Evolutionary conservation across 176 grass and related monocot species (phyloP).

Genomic region (Tillandsia leiboldiana): DNA sequence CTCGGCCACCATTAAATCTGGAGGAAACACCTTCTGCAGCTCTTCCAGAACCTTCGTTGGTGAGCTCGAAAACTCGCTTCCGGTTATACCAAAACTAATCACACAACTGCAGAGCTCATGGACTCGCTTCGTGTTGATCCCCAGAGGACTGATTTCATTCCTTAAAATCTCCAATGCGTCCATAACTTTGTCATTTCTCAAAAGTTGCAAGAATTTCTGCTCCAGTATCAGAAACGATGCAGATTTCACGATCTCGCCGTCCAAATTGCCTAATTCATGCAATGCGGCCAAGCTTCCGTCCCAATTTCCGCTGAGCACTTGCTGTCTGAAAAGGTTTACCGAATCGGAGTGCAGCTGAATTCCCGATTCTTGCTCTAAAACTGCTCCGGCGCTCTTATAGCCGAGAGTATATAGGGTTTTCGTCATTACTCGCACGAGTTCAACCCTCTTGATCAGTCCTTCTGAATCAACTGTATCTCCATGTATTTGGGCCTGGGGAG

Average conservation of each 20-base stretch:
- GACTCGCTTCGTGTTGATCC: slow-evolving; percentile 55
- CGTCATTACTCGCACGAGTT: slow-evolving; percentile 90
- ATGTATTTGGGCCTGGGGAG: slow-evolving; percentile 50
- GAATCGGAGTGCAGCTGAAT: slow-evolving; percentile 59
- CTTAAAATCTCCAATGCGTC: slow-evolving; percentile 64
- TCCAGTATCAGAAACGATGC: slow-evolving; percentile 73
- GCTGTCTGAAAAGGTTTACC: slow-evolving; percentile 63
- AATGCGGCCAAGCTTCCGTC: slow-evolving; percentile 59
- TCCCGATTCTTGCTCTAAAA: slow-evolving; percentile 93
- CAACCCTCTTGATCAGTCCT: slow-evolving; percentile 70
- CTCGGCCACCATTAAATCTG: slow-evolving; percentile 70
- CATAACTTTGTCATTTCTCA: slow-evolving; percentile 50
- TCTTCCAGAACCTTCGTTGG: slow-evolving; percentile 66
- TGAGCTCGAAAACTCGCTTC: slow-evolving; percentile 34
- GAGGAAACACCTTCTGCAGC: slow-evolving; percentile 71
- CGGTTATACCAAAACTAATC: slow-evolving; percentile 31
- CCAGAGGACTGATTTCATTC: slow-evolving; percentile 67
- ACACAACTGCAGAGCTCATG: slow-evolving; percentile 62
- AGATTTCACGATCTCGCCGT: slow-evolving; percentile 54
- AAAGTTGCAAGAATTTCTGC: slow-evolving; percentile 79
- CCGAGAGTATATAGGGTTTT: slow-evolving; percentile 83
- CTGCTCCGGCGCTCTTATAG: slow-evolving; percentile 66
- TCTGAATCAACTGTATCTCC: slow-evolving; percentile 69
- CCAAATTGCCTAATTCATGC: slow-evolving; percentile 58
- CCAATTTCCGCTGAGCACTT: slow-evolving; percentile 68